phyloP scores from a whole-genome alignment of 306 rosid species.

The Cicer judaicum region DNA sequence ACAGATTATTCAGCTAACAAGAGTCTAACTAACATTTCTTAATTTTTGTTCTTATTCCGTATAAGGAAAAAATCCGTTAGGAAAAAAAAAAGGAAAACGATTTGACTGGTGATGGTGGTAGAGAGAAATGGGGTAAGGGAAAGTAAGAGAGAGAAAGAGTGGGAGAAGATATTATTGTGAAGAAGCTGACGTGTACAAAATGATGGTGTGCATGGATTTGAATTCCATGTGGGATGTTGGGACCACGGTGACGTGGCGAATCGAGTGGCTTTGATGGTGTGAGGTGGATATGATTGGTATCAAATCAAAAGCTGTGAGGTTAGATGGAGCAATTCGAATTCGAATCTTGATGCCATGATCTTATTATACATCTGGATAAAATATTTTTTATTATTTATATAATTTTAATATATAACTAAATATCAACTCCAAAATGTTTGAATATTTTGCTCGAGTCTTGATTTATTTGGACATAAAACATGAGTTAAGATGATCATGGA shows the following conservation, averaged over 20 bases:
- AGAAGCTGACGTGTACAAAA: conserved; percentile 56
- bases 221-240: conserved; percentile 41
- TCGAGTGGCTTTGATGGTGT: conserved; percentile 25
- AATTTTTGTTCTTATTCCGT: background rate
- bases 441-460: no score
- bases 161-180: conserved; percentile 65
- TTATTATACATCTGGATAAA: conserved; percentile 31
- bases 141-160: background rate
- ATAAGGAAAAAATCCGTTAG: background rate
- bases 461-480: no score
- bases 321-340: conserved; percentile 7
- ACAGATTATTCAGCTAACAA: background rate
- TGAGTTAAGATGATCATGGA: no score
- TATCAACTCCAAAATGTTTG: no score
- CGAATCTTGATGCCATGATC: conserved; percentile 49
- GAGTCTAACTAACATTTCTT: conserved; percentile 48
- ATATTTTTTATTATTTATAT: no score
- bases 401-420: no score
- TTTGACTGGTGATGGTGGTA: conserved; percentile 55
- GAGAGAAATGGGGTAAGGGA: conserved; percentile 27
- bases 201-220: conserved; percentile 53
- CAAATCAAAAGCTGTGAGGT: conserved; percentile 57
- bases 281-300: conserved; percentile 44
- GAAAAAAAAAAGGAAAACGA: conserved; percentile 6
- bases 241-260: conserved; percentile 45